A percentile compares a stretch with the other conserved stretches of the same genome.
phyloP scores from a whole-genome alignment of 495 filamentous ascomycete genomes.

The Eremomyces bilateralis region DNA sequence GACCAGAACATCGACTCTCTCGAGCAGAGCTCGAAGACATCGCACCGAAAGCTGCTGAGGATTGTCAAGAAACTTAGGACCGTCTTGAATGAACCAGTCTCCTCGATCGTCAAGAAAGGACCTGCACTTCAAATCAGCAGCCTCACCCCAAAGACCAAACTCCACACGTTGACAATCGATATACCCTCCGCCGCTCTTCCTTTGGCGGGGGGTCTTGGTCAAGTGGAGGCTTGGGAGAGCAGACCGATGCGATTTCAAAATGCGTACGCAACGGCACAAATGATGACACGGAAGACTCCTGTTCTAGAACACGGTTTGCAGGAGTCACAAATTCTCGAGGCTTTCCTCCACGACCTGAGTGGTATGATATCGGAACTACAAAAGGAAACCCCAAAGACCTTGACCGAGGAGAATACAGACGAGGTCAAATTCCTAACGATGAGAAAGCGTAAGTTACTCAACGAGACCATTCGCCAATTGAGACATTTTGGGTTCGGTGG shows the following conservation, averaged over 20 bases:
- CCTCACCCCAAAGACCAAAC: conserved; percentile 1
- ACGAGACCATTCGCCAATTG: conserved; percentile 60
- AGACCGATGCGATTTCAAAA: conserved; percentile 52
- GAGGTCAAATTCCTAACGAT: conserved; percentile 68
- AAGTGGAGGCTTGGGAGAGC: conserved; percentile 32
- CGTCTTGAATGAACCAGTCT: conserved; percentile 49
- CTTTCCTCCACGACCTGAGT: conserved; percentile 43
- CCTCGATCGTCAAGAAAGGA: conserved; percentile 37
- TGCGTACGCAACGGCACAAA: conserved; percentile 34
- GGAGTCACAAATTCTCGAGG: conserved; percentile 35
- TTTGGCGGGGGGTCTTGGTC: no score
- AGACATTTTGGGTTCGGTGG: conserved; percentile 74
- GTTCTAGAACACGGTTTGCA: conserved; percentile 30
- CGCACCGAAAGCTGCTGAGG: conserved; percentile 80
- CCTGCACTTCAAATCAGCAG: conserved; percentile 18
- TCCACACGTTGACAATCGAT: conserved; percentile 14
- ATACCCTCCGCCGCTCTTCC: no score
- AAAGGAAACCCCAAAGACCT: conserved; percentile 50
- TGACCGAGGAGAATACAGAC: conserved; percentile 68
- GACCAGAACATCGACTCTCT: conserved; percentile 84
- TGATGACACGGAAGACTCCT: conserved; percentile 36
- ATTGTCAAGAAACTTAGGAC: conserved; percentile 71
- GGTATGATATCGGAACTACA: conserved; percentile 47
- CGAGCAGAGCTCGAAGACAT: conserved; percentile 66
- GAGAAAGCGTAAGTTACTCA: conserved; percentile 75